Evolutionary conservation across 306 rosid genomes (phyloP), one percentile per base, ranked within the genome.

Genomic region (Sindora glabra): DNA sequence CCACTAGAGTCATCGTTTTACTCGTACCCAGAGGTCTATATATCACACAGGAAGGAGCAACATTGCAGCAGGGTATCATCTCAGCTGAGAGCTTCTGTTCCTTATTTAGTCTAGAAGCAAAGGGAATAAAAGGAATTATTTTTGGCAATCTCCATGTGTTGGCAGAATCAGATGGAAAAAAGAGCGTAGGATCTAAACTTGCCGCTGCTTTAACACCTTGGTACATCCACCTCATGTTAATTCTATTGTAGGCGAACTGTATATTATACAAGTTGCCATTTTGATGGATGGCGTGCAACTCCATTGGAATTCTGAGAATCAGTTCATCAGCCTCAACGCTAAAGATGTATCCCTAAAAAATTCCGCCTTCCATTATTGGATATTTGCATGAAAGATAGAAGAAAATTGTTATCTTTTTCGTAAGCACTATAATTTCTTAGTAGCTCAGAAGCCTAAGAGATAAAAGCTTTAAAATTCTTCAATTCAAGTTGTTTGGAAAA

Each of bases 21-120:
- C 88, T 84, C 2, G 88, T 82, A 17, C 88, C 88, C 0, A 84
- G 85, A 75, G 88, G 88, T 25, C 88, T 84, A 18, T 78, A 62
- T 30, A 82, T 76, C 44, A 82, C 76, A 62, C 69, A 82, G 16
- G 88, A 82, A 6, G 88, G 88, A 4, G 62, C 73, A 25, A 84
- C 88, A 65, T 33, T 75, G 67, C 88, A 82, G 60, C 75, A 81
- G 12, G 75, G 75, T 44, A 82, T 75, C 84, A 64, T 82, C 55
- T 72, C 71, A 62, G 79, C 69, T 1, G 75, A 48, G 8, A 32
- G 4, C 12, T 34, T 71, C 53, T 82, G 88, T 59, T 82, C 80
- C 48, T 74, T 72, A 8, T 82, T 82, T 27, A 73, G 72, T 56
- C 9, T 53, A 16, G 62, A 22, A 34, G 74, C 59, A 65, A 59